These are phyloP conservation scores for Vitrella brassicaformis DNA, from an alignment of 73 alveolate species.

Conservation along the genomic window DNA sequence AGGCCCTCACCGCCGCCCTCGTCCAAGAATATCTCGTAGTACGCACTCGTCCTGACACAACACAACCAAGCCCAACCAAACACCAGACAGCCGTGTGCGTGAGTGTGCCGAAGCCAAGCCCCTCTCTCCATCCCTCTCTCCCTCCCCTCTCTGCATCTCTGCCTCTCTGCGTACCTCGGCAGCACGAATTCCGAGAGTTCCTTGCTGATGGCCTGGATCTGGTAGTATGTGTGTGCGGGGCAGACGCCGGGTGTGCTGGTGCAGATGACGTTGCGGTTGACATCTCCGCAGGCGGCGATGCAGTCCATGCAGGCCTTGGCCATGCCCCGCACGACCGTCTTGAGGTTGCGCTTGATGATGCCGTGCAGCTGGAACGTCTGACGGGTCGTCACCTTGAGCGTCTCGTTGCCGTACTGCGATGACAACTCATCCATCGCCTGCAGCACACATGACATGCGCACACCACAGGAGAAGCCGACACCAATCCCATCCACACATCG, in stretches of 20 bases:
- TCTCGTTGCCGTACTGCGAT: constrained; percentile 10
- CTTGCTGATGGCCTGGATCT: background rate
- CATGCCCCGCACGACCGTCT: constrained; percentile 28
- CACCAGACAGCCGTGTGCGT: no score
- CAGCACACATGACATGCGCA: no score
- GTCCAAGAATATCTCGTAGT: constrained; percentile 31
- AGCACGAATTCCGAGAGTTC: background rate
- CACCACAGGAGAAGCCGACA: no score
- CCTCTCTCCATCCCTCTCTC: no score
- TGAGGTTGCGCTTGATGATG: constrained; percentile 28
- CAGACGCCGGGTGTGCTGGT: constrained; percentile 25
- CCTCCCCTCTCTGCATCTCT: no score
- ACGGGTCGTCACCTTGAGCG: constrained; percentile 33
- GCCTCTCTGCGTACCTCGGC: no score
- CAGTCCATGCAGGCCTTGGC: constrained; percentile 38
- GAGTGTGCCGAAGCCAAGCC: no score
- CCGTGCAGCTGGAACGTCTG: constrained; percentile 42
- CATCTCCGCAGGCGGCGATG: constrained; percentile 39
- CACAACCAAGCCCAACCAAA: no score
- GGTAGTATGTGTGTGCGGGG: background rate
- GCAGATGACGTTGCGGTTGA: constrained; percentile 35
- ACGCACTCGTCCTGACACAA: constrained; percentile 12
- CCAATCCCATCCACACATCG: no score
- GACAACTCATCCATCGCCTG: constrained; percentile 7
- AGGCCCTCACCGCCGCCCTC: constrained; percentile 9